These are phyloP conservation scores for Musa acuminata DNA, from an alignment of 176 grass and related monocot genomes.

Conservation along the genomic window DNA sequence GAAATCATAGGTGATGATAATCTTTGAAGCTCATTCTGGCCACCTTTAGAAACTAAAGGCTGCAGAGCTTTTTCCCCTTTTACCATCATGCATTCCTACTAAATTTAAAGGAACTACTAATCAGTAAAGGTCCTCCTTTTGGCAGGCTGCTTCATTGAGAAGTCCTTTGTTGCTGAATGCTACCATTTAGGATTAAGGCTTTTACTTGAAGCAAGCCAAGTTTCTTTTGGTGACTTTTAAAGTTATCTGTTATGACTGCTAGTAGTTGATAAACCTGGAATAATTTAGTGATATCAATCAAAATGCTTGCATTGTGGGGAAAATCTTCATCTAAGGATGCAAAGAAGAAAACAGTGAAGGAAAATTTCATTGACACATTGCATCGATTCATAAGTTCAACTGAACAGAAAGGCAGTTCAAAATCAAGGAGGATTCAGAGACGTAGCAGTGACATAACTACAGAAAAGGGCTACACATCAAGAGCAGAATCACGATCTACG, in stretches of 20 bases:
- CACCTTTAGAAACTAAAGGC: neutral
- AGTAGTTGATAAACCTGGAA: neutral
- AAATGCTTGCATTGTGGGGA: constrained; percentile 84
- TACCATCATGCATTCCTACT: neutral
- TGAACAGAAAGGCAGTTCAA: constrained; percentile 65
- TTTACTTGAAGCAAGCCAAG: neutral
- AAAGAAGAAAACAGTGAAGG: constrained; percentile 77
- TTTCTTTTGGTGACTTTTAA: neutral
- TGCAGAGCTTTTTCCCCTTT: no score
- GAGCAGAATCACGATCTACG: constrained; percentile 71
- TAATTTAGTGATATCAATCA: constrained; percentile 20
- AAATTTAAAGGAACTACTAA: neutral
- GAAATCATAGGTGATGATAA: neutral
- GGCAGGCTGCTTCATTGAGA: neutral
- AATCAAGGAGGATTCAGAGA: constrained; percentile 52
- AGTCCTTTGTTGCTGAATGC: neutral
- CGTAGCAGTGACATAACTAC: constrained; percentile 33
- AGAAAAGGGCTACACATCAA: constrained; percentile 76
- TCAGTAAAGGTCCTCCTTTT: neutral
- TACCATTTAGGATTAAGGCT: neutral
- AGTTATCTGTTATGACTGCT: neutral
- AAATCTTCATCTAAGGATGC: constrained; percentile 84
- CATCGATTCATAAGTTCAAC: constrained; percentile 76
- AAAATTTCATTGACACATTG: constrained; percentile 82
- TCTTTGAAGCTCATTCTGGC: neutral